Base-by-base conservation (phyloP, 768 basidiomycete genomes). In the Suillus luteus region DNA sequence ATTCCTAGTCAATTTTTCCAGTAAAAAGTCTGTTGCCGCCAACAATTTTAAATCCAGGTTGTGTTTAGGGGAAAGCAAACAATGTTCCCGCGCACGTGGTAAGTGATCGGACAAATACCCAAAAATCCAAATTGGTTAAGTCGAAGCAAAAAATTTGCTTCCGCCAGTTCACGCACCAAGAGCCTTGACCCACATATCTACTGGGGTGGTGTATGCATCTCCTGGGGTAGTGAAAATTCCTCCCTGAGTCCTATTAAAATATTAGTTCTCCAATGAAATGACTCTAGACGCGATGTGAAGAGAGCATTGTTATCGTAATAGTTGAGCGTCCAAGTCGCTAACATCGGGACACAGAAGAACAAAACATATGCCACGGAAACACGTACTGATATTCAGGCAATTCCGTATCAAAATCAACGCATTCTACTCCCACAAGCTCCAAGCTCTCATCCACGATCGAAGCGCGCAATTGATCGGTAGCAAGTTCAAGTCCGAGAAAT, bases 181-280 rank as follows among this genome's bases (percentile, higher is more conserved):
- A 17, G 83, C 90, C 73, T 91, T 92, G 61, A 93, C 86, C 92
- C 92, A 94, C 90, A 94, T 92, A 70, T 95, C 92, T 54, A 95
- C 84, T 1, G 93, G 92, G 8, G 92, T 93, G 44, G 91, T 93
- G 72, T 90, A 93, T 27, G 91, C 91, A 75, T 94, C 92, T 37
- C 91, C 91, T 5, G 90, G 89, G 0, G 90, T 91, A 51, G 90
- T 93, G 76, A 93, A 93, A 64, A 94, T 90, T 6, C 93, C 93
- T 55, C 91, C 91, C 65, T 91, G 89, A 1, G 92, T 95, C 73
- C 93, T 94, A 72, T 17, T 65, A 62, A 60, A 65, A 40, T 24
- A 63, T 75, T 55, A 74, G 72, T 41, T 43, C 63, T 61, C 8
- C 40, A 38, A 40, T 44, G 55, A 52, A 65, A 66, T 57, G 37